phyloP scores from a whole-genome alignment of 441 rosid genomes.

The Euphorbia corollata region DNA sequence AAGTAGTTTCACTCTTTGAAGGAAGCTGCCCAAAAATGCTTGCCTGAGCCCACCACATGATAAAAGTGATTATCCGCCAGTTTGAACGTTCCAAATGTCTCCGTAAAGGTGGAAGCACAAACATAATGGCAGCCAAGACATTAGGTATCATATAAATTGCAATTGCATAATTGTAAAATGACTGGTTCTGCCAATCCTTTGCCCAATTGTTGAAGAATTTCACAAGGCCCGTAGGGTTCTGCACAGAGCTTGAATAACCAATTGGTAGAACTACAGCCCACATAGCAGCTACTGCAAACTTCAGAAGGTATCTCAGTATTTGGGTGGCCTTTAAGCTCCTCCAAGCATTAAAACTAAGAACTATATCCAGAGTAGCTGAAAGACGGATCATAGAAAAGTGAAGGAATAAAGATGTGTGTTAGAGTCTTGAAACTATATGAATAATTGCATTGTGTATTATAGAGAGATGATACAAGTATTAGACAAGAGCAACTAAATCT shows the following conservation, averaged over 20 bases:
- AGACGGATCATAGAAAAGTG: slow-evolving; percentile 15
- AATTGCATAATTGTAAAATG: slow-evolving; percentile 66
- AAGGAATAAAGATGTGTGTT: slow-evolving; percentile 7
- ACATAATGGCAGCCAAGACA: slow-evolving; percentile 61
- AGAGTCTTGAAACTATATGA: too few species aligned
- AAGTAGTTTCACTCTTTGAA: not conserved
- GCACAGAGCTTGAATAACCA: slow-evolving; percentile 66
- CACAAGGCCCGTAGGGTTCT: slow-evolving; percentile 65
- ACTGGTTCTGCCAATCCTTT: slow-evolving; percentile 55
- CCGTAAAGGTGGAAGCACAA: slow-evolving; percentile 74
- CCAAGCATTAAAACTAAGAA: slow-evolving; percentile 90
- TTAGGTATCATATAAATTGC: slow-evolving; percentile 81
- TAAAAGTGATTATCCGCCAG: slow-evolving; percentile 54
- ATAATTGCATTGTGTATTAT: too few species aligned
- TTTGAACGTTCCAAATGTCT: slow-evolving; percentile 86
- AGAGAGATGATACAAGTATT: too few species aligned
- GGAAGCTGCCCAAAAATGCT: slow-evolving; percentile 25
- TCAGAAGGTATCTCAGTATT: slow-evolving; percentile 69
- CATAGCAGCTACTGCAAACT: slow-evolving; percentile 66
- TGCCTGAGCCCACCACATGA: slow-evolving; percentile 99
- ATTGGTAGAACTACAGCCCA: slow-evolving; percentile 88
- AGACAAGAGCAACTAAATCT: too few species aligned
- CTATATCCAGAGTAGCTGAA: slow-evolving; percentile 77
- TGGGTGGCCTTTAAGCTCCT: slow-evolving; percentile 73
- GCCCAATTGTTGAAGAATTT: slow-evolving; percentile 65